Evolutionary conservation across 2,329 filamentous ascomycete species (phyloP).

Genomic region (Dothistroma septosporum): DNA sequence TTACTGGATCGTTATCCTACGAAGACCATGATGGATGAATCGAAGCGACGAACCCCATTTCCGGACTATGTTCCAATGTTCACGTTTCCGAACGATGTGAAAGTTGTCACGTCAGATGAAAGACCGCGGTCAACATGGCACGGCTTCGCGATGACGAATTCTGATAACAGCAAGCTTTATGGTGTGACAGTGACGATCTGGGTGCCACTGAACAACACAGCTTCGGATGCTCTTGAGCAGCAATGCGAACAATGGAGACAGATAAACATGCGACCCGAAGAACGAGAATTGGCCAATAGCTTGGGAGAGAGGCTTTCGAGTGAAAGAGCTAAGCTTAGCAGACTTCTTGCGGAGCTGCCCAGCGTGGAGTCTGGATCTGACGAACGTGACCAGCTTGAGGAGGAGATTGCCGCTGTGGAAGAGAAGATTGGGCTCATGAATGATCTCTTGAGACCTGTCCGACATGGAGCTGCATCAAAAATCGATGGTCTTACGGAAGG

Average conservation of each 20-base stretch:
- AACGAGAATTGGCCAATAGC: slow-evolving; percentile 86
- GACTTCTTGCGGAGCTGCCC: slow-evolving; percentile 78
- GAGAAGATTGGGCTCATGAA: slow-evolving; percentile 98
- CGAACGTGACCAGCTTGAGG: slow-evolving; percentile 79
- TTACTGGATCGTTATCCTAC: slow-evolving; percentile 90
- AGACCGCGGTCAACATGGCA: slow-evolving; percentile 96
- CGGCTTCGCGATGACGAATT: slow-evolving; percentile 95
- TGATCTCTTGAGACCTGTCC: slow-evolving; percentile 84
- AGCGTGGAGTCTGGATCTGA: slow-evolving; percentile 73
- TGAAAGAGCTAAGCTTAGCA: slow-evolving; percentile 85
- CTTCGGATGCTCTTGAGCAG: slow-evolving; percentile 77
- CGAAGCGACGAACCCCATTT: slow-evolving; percentile 75
- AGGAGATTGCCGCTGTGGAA: slow-evolving; percentile 91
- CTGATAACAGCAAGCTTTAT: slow-evolving; percentile 86
- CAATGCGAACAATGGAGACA: slow-evolving; percentile 51
- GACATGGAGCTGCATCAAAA: slow-evolving; percentile 91
- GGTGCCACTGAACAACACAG: slow-evolving; percentile 76
- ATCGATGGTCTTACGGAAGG: slow-evolving; percentile 95
- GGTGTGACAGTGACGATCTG: slow-evolving; percentile 89
- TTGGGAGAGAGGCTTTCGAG: slow-evolving; percentile 80
- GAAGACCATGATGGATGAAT: slow-evolving; percentile 73
- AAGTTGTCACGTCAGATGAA: slow-evolving; percentile 92
- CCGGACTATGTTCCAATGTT: slow-evolving; percentile 99
- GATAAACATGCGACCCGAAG: slow-evolving; percentile 79
- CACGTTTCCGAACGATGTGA: slow-evolving; percentile 96